Conservation (phyloP, 2,329 filamentous ascomycete species). For the Rhynchosporium agropyri region DNA sequence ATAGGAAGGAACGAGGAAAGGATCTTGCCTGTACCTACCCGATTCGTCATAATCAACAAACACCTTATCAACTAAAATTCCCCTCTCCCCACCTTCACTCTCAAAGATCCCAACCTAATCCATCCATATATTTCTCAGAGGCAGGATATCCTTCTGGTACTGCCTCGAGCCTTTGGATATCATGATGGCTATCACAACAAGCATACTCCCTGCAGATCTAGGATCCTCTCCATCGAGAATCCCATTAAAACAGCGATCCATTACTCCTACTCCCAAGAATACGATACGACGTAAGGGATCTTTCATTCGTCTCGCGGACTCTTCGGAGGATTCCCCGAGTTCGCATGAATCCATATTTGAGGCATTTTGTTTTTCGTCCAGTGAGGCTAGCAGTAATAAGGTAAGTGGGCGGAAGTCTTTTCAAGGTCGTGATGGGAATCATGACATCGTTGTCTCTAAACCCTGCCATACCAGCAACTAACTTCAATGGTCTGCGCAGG, state of each 20-base stretch:
- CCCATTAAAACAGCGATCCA: slow-evolving; percentile 27
- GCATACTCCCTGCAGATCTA: slow-evolving; percentile 21
- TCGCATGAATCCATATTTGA: slow-evolving; percentile 45
- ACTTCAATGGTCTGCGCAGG: background rate
- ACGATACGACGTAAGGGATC: slow-evolving; percentile 42
- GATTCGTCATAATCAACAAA: slow-evolving; percentile 11
- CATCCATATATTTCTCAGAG: slow-evolving; percentile 18
- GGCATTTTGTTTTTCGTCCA: slow-evolving; percentile 44
- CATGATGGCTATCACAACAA: slow-evolving; percentile 31
- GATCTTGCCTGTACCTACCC: slow-evolving; percentile 17
- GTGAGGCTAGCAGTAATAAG: slow-evolving; percentile 36
- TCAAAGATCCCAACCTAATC: slow-evolving; percentile 7
- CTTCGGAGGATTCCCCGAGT: slow-evolving; percentile 45
- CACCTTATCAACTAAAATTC: slow-evolving; percentile 12
- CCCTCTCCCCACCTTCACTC: slow-evolving; percentile 9
- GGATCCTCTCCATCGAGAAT: slow-evolving; percentile 24
- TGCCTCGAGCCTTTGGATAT: slow-evolving; percentile 30
- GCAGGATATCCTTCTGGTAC: slow-evolving; percentile 17
- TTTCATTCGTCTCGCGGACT: slow-evolving; percentile 40
- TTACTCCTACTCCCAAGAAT: slow-evolving; percentile 29
- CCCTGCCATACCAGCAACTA: background rate
- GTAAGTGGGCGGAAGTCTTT: background rate
- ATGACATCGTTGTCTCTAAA: background rate
- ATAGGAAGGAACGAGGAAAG: slow-evolving; percentile 26
- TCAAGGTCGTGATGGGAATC: background rate